These are phyloP conservation scores for Tremellales sp. DNA, from an alignment of 1,284 basidiomycete species.

Conservation along the genomic window DNA sequence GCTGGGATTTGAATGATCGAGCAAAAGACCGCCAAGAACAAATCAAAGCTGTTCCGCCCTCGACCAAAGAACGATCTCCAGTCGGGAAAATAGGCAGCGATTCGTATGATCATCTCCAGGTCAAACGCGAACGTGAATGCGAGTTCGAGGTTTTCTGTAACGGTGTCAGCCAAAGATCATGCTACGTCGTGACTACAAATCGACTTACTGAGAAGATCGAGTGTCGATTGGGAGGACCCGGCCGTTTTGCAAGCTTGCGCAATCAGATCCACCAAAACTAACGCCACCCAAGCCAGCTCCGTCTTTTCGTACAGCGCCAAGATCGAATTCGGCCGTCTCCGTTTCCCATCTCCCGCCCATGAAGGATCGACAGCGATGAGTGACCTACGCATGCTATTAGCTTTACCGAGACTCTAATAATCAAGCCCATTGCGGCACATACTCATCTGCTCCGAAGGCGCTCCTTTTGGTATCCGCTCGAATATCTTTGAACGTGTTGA, in stretches of 20 bases:
- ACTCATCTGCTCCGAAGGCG: constrained; percentile 83
- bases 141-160: constrained; percentile 65
- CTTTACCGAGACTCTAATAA: not conserved
- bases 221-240: constrained; percentile 53
- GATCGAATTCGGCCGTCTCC: constrained; percentile 20
- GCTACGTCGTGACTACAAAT: too few species aligned
- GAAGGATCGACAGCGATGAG: constrained; percentile 26
- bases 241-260: constrained; percentile 73
- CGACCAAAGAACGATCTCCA: constrained; percentile 71
- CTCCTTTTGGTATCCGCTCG: constrained; percentile 83
- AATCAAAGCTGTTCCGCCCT: constrained; percentile 72
- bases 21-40: constrained; percentile 72
- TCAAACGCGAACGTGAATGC: constrained; percentile 81
- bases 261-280: constrained; percentile 64
- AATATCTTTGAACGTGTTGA: constrained; percentile 89
- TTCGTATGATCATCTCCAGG: constrained; percentile 76
- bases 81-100: constrained; percentile 70
- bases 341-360: constrained; percentile 34
- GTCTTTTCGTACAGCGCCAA: constrained; percentile 49
- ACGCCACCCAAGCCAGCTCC: constrained; percentile 66
- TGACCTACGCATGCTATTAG: constrained; percentile 7
- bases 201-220: constrained; percentile 48
- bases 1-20: constrained; percentile 82
- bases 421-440: constrained; percentile 29
- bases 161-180: not conserved